These are phyloP conservation scores for Cystobasidium pallidum DNA, from an alignment of 1,284 basidiomycete genomes.

Conservation along the genomic window DNA sequence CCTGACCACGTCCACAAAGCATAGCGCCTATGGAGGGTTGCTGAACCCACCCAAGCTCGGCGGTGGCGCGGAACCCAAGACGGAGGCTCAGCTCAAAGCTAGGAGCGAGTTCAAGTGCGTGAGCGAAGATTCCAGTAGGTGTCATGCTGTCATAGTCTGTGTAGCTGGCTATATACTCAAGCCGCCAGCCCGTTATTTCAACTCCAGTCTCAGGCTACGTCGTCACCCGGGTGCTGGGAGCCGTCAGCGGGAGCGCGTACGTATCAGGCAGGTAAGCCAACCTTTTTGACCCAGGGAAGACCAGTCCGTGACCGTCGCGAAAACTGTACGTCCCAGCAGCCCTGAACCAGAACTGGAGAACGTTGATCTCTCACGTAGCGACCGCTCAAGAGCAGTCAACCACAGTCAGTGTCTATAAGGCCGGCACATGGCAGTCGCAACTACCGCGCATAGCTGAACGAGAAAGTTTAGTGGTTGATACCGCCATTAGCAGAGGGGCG, in stretches of 20 bases:
- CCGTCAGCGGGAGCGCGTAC: conserved; percentile 28
- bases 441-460: neutral
- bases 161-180: neutral
- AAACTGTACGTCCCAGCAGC: neutral
- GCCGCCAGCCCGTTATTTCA: neutral
- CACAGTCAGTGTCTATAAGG: conserved; percentile 11
- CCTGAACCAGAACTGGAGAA: conserved; percentile 11
- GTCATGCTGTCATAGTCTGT: neutral
- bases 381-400: conserved; percentile 8
- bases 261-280: conserved; percentile 7
- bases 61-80: neutral
- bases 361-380: conserved; percentile 7
- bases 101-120: conserved; percentile 24
- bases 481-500: conserved; percentile 24
- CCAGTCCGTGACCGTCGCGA: no score
- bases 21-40: conserved; percentile 3
- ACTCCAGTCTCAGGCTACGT: conserved; percentile 15
- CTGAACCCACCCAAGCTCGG: conserved; percentile 19
- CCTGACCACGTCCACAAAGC: conserved; percentile 1
- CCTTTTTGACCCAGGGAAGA: no score
- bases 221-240: conserved; percentile 14
- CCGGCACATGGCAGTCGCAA: no score
- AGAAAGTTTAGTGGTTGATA: conserved; percentile 18
- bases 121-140: conserved; percentile 23
- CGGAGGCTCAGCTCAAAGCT: conserved; percentile 16